Conservation (phyloP, 306 rosid species). For the Cucurbita pepo region DNA sequence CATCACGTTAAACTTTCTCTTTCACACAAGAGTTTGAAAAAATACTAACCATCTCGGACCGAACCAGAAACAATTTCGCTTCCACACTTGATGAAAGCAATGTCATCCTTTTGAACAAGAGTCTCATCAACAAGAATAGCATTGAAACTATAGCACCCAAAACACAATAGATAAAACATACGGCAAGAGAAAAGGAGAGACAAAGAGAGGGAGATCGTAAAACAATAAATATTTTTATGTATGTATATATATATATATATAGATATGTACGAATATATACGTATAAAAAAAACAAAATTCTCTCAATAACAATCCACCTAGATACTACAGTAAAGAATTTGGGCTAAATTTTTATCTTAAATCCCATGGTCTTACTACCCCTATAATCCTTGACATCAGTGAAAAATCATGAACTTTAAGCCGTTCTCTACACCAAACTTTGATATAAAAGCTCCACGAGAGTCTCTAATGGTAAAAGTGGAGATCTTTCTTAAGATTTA, state of each 20-base stretch:
- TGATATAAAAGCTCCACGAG: not conserved
- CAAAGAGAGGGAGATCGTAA: not conserved
- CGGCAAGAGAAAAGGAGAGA: not conserved
- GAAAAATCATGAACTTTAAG: not conserved
- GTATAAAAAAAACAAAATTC: too few species aligned
- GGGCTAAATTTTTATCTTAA: not conserved
- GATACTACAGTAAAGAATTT: too few species aligned
- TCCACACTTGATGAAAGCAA: constrained; percentile 42
- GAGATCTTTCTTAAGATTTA: not conserved
- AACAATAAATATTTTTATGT: not conserved
- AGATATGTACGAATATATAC: too few species aligned
- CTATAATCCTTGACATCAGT: not conserved
- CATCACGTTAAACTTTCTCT: not conserved
- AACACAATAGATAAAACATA: not conserved
- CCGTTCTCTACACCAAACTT: not conserved
- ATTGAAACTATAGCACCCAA: constrained; percentile 27
- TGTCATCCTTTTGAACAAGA: constrained; percentile 25
- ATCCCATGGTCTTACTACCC: not conserved
- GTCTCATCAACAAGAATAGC: constrained; percentile 49
- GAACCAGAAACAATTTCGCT: constrained; percentile 59
- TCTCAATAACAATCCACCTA: too few species aligned
- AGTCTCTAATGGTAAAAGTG: not conserved
- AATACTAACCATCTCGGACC: constrained; percentile 37
- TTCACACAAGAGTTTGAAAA: not conserved
- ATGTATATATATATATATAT: too few species aligned